phyloP scores from a whole-genome alignment of 2,329 filamentous ascomycete genomes.

The Ceratocystis eucalypticola region DNA sequence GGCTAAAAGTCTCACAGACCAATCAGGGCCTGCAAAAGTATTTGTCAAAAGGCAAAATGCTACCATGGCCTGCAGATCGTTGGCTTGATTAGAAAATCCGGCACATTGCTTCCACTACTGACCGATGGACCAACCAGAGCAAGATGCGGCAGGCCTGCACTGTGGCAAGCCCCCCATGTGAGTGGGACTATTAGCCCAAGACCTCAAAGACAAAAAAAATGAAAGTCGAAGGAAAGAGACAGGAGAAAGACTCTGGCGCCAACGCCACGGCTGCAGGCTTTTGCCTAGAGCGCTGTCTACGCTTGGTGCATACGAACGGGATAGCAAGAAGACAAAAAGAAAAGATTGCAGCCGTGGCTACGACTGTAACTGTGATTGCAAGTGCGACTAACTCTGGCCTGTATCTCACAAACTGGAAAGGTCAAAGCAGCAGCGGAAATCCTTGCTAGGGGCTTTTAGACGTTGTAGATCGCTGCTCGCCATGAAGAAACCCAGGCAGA shows the following conservation, averaged over 20 bases:
- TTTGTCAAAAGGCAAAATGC: constrained; percentile 6
- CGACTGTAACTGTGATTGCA: no score
- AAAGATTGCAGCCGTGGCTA: neutral
- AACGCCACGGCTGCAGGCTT: neutral
- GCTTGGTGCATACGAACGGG: no score
- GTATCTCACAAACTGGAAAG: neutral
- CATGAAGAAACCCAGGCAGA: no score
- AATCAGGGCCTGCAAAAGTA: constrained; percentile 11
- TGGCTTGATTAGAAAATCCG: neutral
- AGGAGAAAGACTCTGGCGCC: neutral
- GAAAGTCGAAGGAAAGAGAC: neutral
- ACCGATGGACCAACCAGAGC: neutral
- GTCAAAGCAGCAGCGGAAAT: neutral
- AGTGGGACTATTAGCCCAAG: neutral
- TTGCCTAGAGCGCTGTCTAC: neutral
- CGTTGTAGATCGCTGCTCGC: neutral
- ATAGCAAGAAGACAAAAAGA: no score
- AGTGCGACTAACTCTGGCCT: neutral
- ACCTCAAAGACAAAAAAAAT: neutral
- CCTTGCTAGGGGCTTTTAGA: neutral
- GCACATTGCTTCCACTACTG: constrained; percentile 3
- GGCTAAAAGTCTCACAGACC: neutral
- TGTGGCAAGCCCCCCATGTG: neutral
- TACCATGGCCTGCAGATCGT: neutral
- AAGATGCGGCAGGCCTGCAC: neutral